Conservation (phyloP, 1,284 basidiomycete genomes). For the Papiliotrema nemorosa region DNA sequence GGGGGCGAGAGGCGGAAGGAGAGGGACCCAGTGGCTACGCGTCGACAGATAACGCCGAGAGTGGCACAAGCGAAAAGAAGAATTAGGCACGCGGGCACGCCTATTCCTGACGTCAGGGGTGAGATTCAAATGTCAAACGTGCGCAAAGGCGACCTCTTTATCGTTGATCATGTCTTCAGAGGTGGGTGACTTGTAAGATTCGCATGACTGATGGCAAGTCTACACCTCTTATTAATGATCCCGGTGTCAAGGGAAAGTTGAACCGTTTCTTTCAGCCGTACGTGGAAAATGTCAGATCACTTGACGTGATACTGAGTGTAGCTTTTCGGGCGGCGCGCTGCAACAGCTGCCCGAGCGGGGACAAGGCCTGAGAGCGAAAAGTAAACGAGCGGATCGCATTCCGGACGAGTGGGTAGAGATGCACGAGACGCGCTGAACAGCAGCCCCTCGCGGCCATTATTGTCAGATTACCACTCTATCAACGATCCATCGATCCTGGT, state of each 20-base stretch:
- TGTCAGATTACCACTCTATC: constrained; percentile 46
- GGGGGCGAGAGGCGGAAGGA: no score
- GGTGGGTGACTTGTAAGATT: no score
- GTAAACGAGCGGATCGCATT: constrained; percentile 44
- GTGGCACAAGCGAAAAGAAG: no score
- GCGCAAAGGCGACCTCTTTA: no score
- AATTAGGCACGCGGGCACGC: no score
- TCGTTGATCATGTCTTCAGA: no score
- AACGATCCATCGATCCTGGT: constrained; percentile 39
- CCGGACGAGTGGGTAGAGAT: constrained; percentile 44
- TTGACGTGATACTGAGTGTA: constrained; percentile 2
- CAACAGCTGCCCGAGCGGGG: constrained; percentile 39
- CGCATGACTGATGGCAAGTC: no score
- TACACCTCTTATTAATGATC: no score
- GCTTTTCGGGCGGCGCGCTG: constrained; percentile 44
- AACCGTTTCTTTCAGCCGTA: constrained; percentile 44
- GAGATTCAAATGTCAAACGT: no score
- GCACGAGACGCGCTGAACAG: neutral
- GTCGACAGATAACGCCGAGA: no score
- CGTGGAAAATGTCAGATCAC: constrained; percentile 6
- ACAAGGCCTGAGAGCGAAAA: constrained; percentile 35
- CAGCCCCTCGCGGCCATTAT: constrained; percentile 27
- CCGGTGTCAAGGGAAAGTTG: neutral
- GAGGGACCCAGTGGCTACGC: no score
- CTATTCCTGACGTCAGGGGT: no score